These are phyloP conservation scores for Eremochloa ophiuroides DNA, from an alignment of 176 grass and related monocot species.

Conservation along the genomic window DNA sequence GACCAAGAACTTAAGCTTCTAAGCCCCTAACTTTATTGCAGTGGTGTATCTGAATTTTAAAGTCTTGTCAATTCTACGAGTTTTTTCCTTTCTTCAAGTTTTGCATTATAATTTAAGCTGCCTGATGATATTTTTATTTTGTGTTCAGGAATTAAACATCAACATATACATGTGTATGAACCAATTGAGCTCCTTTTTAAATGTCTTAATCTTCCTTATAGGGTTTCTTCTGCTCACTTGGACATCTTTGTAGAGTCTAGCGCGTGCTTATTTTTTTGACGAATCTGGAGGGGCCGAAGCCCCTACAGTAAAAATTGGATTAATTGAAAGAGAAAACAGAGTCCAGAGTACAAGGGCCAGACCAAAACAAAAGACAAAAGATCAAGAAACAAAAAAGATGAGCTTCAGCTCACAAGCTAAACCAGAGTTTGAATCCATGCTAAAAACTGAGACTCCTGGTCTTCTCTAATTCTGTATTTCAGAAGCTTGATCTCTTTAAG, in stretches of 20 bases:
- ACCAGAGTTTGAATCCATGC: too few relatives aligned
- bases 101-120: not conserved
- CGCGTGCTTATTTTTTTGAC: not conserved
- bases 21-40: not conserved
- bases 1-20: not conserved
- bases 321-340: too few relatives aligned
- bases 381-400: too few relatives aligned
- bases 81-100: constrained; percentile 3
- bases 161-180: not conserved
- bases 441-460: too few relatives aligned
- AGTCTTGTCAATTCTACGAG: not conserved
- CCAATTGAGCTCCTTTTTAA: not conserved
- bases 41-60: not conserved
- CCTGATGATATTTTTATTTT: not conserved
- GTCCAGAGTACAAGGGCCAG: too few relatives aligned
- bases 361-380: too few relatives aligned
- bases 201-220: not conserved
- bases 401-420: too few relatives aligned
- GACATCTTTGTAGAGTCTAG: not conserved
- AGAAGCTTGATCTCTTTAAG: too few relatives aligned
- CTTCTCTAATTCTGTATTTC: too few relatives aligned
- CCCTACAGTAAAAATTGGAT: too few relatives aligned
- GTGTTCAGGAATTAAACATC: not conserved
- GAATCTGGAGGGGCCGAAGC: too few relatives aligned
- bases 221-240: not conserved